These are phyloP conservation scores for Mrakia frigida DNA, from an alignment of 768 basidiomycete species.

Conservation along the genomic window DNA sequence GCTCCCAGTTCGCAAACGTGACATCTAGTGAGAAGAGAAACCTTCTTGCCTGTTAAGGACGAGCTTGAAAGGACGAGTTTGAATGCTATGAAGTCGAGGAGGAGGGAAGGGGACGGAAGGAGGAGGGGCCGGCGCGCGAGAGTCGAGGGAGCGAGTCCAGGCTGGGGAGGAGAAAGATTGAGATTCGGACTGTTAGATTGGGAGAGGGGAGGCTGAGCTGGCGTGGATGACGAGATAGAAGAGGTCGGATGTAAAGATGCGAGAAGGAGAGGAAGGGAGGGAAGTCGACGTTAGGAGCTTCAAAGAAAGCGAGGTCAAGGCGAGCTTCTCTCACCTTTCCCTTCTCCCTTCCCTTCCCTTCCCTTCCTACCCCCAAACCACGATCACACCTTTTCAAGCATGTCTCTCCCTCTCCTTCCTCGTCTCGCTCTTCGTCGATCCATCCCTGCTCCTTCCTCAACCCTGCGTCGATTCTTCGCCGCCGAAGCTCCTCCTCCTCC, in stretches of 20 bases:
- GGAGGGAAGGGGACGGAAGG: not conserved
- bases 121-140: not conserved
- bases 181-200: too few relatives aligned
- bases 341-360: not conserved
- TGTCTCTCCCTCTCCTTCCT: not conserved
- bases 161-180: too few relatives aligned
- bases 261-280: not conserved
- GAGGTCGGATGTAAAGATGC: too few relatives aligned
- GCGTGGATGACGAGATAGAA: too few relatives aligned
- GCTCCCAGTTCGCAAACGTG: conserved; percentile 1
- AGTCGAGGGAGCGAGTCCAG: not conserved
- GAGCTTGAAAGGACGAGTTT: not conserved
- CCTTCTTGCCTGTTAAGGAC: not conserved
- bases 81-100: not conserved
- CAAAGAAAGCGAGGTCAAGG: too few relatives aligned
- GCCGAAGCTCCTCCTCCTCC: not conserved
- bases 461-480: not conserved
- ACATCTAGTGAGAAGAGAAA: not conserved
- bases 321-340: not conserved
- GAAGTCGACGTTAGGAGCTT: not conserved
- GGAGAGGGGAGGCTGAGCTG: too few relatives aligned
- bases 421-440: not conserved
- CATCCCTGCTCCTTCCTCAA: not conserved
- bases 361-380: not conserved
- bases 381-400: not conserved